Base-by-base conservation (phyloP, 1,284 basidiomycete species). In the Mycena citricolor region DNA sequence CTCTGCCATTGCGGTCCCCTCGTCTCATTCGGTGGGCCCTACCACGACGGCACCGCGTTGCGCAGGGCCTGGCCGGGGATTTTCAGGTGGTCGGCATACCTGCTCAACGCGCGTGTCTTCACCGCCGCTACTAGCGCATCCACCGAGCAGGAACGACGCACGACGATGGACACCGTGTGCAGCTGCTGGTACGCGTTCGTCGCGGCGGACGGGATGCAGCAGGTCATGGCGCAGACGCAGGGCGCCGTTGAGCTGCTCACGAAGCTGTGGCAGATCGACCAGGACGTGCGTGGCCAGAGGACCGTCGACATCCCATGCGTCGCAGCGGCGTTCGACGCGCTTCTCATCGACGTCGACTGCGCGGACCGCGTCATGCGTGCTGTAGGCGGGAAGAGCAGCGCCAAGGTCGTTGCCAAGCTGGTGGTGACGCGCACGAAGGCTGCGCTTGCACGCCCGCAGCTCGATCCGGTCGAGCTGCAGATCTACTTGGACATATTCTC, bases 11-110 rank as follows among this genome's bases (percentile, higher is more conserved):
- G 63, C 13, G 58, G 57, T 20, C 52, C 58, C 38, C 50, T 60
- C 47, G 41, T 67, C n/a, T 38, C 33, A 24, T 40, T 35, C 19
- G 44, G 40, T 14, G 51, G 55, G 19, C 40, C 47, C 12, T 49
- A 54, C 4, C 49, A 53, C 6, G 47, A 58, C 39, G 54, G 55
- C 14, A 46, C 45, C 11, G 42, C 47, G 6, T 51, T 67, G 16
- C 45, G 57, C 3, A 43, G 57, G 23, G 60, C 57, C 8, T 70
- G 67, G 68, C 61, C 60, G 2, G 64, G 61, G 4, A 57, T 68
- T 11, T 67, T 58, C 57, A 64, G 65, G 44, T 69, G 68, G 67
- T 63, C 62, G 42, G 52, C 49, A 5, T 67, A 58, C 54, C 59
- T 70, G 36, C 62, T 61, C 54, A 49, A 56, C 6, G 47, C 54